A percentile compares a stretch with the other conserved stretches of the same genome.
Evolutionary conservation across 2,329 filamentous ascomycete species (phyloP).

Genomic region (Colletotrichum cereale): DNA sequence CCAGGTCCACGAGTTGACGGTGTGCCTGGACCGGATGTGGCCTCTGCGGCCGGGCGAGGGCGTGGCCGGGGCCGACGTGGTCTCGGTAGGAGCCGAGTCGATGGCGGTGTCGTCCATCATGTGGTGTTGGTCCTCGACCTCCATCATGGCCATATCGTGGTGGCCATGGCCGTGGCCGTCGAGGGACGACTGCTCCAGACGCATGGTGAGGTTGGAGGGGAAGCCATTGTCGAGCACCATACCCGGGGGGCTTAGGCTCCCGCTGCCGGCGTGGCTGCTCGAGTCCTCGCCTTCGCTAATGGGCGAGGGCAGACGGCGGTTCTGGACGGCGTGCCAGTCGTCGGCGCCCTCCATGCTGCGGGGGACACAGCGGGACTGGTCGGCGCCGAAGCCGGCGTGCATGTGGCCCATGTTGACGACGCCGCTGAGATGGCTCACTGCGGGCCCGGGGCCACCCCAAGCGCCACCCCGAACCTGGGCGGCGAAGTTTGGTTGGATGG

Average conservation of each 20-base stretch:
- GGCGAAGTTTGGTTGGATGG: slow-evolving; percentile 70
- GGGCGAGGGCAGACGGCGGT: slow-evolving; percentile 68
- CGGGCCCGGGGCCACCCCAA: slow-evolving; percentile 53
- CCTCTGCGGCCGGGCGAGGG: slow-evolving; percentile 65
- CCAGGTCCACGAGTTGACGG: slow-evolving; percentile 70
- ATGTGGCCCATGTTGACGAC: slow-evolving; percentile 55
- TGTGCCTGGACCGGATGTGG: slow-evolving; percentile 70
- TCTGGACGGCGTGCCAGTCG: slow-evolving; percentile 67
- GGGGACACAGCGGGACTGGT: slow-evolving; percentile 60
- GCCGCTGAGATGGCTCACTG: slow-evolving; percentile 50
- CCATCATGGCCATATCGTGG: slow-evolving; percentile 50
- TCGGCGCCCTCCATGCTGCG: slow-evolving; percentile 58
- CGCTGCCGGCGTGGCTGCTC: slow-evolving; percentile 40
- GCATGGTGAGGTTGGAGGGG: slow-evolving; percentile 51
- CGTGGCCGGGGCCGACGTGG: slow-evolving; percentile 46
- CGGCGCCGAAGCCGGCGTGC: slow-evolving; percentile 51
- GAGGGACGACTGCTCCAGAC: slow-evolving; percentile 47
- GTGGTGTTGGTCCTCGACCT: slow-evolving; percentile 43
- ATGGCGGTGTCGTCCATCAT: slow-evolving; percentile 19
- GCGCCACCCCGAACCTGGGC: slow-evolving; percentile 66
- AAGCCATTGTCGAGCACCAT: slow-evolving; percentile 52
- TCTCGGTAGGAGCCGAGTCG: slow-evolving; percentile 35
- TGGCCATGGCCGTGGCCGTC: slow-evolving; percentile 5
- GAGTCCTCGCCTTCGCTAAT: slow-evolving; percentile 68
- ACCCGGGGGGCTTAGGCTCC: slow-evolving; percentile 51